Evolutionary conservation across 1,284 basidiomycete genomes (phyloP), one percentile per base, ranked within the genome.

Genomic region (Cutaneotrichosporon cutaneum): DNA sequence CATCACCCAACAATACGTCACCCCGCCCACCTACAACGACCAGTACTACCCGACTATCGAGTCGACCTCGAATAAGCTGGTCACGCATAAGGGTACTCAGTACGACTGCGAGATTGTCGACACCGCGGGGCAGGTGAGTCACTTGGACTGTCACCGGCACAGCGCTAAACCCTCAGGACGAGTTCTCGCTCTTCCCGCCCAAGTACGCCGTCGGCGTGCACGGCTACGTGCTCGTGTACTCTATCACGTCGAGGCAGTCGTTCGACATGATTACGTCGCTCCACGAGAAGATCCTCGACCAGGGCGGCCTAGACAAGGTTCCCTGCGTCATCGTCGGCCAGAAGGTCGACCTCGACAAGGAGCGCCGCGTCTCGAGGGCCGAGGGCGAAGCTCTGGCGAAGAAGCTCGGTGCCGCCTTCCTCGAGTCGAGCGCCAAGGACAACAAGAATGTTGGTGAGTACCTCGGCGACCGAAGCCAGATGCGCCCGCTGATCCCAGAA

Each of bases 41-140:
- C 84, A 86, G 24, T 92, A 97, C 84, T 95, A 93, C 80, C 94
- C 94, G 22, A 97, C 94, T 64, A 97, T 97, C 77, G 94, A 97
- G 80, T 87, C 84, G 70, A 92, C 90, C 50, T 91, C 91, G 77
- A 84, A 87, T 67, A 97, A 96, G 84, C 85, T 83, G 53, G 86
- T 98, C 80, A 86, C 85, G 68, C 87, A 89, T 82, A 89, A 90
- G 64, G 92, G 92, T 59, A 83, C 86, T 50, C 89, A 94, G 69
- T 98, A 92, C 75, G 87, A 92, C 68, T 93, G 92, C 82, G 94
- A 98, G 82, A 97, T 99, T 82, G 92, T 99, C 75, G 96, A 99
- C 81, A 97, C 94, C 63, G 96, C 96, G 59, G 96, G 96, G 54
- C 94, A 83, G 72, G 82, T 82, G 39, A 67, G 81, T 27, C 13